Evolutionary conservation across 2,329 filamentous ascomycete genomes (phyloP).

Genomic region (Scleromitrula shiraiana): DNA sequence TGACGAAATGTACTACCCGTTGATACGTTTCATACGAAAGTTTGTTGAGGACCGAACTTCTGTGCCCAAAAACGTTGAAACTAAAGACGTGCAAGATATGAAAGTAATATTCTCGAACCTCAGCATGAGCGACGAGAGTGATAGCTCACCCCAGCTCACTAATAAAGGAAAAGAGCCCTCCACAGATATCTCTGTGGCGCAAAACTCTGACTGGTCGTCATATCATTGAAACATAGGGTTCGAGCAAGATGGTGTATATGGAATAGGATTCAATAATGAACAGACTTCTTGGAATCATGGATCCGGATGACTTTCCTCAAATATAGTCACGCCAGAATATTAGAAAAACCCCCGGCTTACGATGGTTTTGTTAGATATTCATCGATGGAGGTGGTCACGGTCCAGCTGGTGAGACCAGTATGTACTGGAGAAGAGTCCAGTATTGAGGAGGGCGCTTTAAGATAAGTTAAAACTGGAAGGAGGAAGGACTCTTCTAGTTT

Average conservation of each 20-base stretch:
- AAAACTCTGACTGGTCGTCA: conserved; percentile 8
- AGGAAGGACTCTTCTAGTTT: too few relatives aligned
- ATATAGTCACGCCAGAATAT: not conserved
- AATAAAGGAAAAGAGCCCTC: conserved; percentile 8
- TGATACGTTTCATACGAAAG: conserved; percentile 68
- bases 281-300: not conserved
- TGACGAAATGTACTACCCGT: conserved; percentile 63
- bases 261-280: conserved; percentile 1
- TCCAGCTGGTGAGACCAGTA: too few relatives aligned
- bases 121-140: conserved; percentile 39
- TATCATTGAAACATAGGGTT: not conserved
- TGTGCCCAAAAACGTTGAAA: conserved; percentile 46
- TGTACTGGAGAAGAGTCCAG: too few relatives aligned
- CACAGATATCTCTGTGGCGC: conserved; percentile 10
- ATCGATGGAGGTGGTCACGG: too few relatives aligned
- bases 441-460: too few relatives aligned
- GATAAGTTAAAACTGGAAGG: too few relatives aligned
- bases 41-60: conserved; percentile 73
- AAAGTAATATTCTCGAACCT: conserved; percentile 63
- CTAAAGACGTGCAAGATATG: conserved; percentile 65
- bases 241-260: conserved; percentile 6
- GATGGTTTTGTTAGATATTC: too few relatives aligned
- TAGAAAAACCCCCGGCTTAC: too few relatives aligned
- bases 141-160: conserved; percentile 7
- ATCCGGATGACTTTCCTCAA: not conserved